Conservation (phyloP, 192 early-diverging fungal species). For the Piromyces finnis region DNA sequence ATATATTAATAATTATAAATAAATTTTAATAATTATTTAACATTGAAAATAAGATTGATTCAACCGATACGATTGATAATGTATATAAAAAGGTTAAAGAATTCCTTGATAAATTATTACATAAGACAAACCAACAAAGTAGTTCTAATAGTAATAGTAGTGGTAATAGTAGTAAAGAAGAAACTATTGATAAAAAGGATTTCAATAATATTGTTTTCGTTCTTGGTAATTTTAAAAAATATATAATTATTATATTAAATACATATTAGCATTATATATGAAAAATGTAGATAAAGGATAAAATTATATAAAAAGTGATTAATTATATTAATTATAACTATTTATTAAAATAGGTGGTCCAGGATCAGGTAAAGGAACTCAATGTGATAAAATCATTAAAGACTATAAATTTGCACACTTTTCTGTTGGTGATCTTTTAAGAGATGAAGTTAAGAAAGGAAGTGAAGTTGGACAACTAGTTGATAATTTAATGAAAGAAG, state of each 20-base stretch:
- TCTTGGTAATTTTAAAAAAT: too few species aligned
- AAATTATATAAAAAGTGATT: too few species aligned
- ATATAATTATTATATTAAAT: too few species aligned
- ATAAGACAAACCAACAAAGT: neutral
- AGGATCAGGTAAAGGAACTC: conserved; percentile 16
- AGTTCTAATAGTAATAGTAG: neutral
- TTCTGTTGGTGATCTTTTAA: conserved; percentile 7
- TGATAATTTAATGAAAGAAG: conserved; percentile 5
- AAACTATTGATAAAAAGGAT: neutral
- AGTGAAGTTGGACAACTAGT: conserved; percentile 6
- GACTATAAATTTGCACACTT: neutral
- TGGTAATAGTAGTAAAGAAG: too few species aligned
- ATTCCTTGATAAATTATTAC: neutral
- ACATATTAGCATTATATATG: too few species aligned
- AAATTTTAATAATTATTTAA: too few species aligned
- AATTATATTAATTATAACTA: too few species aligned
- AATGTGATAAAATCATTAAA: conserved; percentile 6
- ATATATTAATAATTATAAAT: too few species aligned
- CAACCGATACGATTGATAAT: neutral
- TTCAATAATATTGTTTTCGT: neutral
- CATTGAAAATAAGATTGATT: neutral
- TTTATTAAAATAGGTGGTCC: conserved; percentile 11
- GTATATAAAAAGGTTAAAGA: neutral
- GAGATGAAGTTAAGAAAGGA: conserved; percentile 7
- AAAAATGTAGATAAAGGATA: too few species aligned